Evolutionary conservation across 148 eudicot species (phyloP).

Genomic region (Silene latifolia): DNA sequence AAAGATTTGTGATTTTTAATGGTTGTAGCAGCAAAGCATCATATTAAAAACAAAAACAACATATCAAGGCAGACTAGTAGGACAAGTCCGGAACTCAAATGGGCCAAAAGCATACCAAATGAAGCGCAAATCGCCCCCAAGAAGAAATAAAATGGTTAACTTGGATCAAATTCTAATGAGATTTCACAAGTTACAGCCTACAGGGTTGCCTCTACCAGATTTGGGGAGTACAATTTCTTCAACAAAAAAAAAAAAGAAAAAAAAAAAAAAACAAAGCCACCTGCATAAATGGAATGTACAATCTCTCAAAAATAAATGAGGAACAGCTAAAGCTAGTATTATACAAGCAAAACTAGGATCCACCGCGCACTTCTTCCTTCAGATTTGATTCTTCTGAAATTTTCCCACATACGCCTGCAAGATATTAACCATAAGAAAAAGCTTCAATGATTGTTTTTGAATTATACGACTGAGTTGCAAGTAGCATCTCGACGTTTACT

Average conservation of each 20-base stretch:
- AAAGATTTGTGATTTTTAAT: too few species aligned
- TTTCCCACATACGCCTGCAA: slow-evolving; percentile 76
- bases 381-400: slow-evolving; percentile 33
- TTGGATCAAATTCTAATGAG: background rate
- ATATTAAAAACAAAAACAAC: too few species aligned
- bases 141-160: background rate
- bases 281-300: slow-evolving; percentile 35
- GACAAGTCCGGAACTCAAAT: too few species aligned
- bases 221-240: slow-evolving; percentile 16
- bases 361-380: slow-evolving; percentile 1
- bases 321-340: slow-evolving; percentile 27
- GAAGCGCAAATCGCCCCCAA: background rate
- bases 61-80: too few species aligned
- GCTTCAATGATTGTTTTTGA: background rate
- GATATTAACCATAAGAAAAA: slow-evolving; percentile 3
- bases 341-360: slow-evolving; percentile 20
- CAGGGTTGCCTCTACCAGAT: slow-evolving; percentile 20
- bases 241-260: background rate
- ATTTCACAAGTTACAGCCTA: slow-evolving; percentile 10
- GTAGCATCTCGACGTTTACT: background rate
- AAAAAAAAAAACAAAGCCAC: slow-evolving; percentile 1
- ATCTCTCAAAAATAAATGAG: slow-evolving; percentile 17
- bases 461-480: background rate
- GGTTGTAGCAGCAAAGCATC: too few species aligned
- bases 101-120: too few species aligned